Base-by-base conservation (phyloP, 352 stramenopile genomes). In the Phytophthora foliorum region DNA sequence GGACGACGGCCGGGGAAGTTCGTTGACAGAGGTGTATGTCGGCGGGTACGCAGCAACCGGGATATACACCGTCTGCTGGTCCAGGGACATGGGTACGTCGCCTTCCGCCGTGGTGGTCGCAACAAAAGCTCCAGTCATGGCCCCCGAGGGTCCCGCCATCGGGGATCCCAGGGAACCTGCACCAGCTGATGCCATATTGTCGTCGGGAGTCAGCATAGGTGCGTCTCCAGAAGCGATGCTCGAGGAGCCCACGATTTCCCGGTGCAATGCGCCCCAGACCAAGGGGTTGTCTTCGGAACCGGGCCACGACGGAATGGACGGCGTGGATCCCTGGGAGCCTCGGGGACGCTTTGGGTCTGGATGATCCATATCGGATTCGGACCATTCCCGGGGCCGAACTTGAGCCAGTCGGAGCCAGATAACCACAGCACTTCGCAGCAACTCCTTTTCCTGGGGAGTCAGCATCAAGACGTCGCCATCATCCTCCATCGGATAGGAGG, bases 191-290 rank as follows among this genome's bases (percentile, higher is more conserved):
- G 52, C 49, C 52, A 61, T 61, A 9, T 42, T 51, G 24, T 61
- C 39, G 25, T 61, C 53, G 2, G 38, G 53, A 4, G 53, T 51
- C 24, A 61, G 4, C 53, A 61, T 61, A 1, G 36, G 53, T 3
- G 53, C 52, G n/a, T 59, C 22, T 19, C 36, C 52, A 16, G 36
- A 59, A 14, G 32, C 52, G 2, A 59, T 13, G 22, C 53, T 60
- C 11, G 53, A 60, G 1, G 39, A 22, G 5, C 39, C 41, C 9
- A 62, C 54, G 0, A 53, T 14, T 0, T 62, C 25, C 8, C 39
- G 25, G 27, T 53, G 8, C 0, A 39, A 24, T 0, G 13, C 39
- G 39, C 54, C 41, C 54, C 29, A 62, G n/a, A 61, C 53, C 14
- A 22, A 5, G n/a, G 25, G 25, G 10, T 8, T 38, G 42, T 59